Base-by-base conservation (phyloP, 2,329 filamentous ascomycete genomes). In the Exserohilum turcica region DNA sequence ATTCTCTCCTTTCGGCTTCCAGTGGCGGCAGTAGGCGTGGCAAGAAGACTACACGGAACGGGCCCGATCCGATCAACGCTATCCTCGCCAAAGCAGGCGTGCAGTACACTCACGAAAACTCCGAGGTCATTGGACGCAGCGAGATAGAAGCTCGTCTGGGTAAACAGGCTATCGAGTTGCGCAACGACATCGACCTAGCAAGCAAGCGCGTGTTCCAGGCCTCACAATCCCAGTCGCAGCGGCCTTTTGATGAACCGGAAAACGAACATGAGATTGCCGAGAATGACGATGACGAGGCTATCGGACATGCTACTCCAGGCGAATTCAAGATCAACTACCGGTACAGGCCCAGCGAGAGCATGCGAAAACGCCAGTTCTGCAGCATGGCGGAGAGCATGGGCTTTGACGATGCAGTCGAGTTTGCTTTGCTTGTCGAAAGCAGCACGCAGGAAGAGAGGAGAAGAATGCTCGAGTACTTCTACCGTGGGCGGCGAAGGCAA, bases 81-180 rank as follows among this genome's bases (percentile, higher is more conserved):
- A 97, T 99, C 57, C 84, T 99, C 1, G 86, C 90, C 2, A 86
- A 87, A 6, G 92, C 90, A 0, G 94, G 94, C 2, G 92, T 99
- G 0, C 87, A 94, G 67, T 99, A 99, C 72, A 96, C 92, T 0
- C 94, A 99, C 69, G 90, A 97, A 64, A 99, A 99, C 71, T 91
- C 90, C 1, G 92, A 99, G 74, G 92, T 99, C 12, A 85, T 99
- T 51, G 94, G 94, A 9, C 88, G 91, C 0, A 94, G 89, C n/a
- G 91, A 89, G 63, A 84, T 97, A n/a, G 94, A 99, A 76, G 88
- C 90, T 59, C 85, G 88, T 52, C 83, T 99, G 5, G 92, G 89
- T 39, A 86, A 87, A 16, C 86, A 85, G 36, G 94, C 93, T 4
- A 86, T 88, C 67, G 80, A 87, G 66, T 78, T 79, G 0, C 81